Evolutionary conservation across 371 early-diverging fungal species (phyloP).

Genomic region (Mucor lusitanicus): DNA sequence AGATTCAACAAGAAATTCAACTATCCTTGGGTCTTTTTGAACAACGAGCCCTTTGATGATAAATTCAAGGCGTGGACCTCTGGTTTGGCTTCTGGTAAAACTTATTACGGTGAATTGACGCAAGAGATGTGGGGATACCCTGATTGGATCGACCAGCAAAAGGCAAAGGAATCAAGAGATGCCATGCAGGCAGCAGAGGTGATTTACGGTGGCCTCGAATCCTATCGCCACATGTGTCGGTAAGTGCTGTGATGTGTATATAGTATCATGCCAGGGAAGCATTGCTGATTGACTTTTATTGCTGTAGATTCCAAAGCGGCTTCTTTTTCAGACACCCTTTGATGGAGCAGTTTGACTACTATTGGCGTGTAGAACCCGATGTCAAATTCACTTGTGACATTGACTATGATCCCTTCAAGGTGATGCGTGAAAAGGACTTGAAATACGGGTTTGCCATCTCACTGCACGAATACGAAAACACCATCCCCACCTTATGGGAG

Average conservation of each 20-base stretch:
- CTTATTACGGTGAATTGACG: constrained; percentile 60
- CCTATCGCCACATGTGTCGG: constrained; percentile 97
- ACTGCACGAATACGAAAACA: constrained; percentile 73
- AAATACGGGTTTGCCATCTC: constrained; percentile 86
- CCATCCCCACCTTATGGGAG: constrained; percentile 86
- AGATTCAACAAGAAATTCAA: constrained; percentile 69
- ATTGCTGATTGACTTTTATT: neutral
- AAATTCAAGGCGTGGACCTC: constrained; percentile 48
- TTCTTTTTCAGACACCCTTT: constrained; percentile 77
- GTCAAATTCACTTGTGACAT: constrained; percentile 90
- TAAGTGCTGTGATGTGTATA: constrained; percentile 1
- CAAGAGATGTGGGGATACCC: constrained; percentile 72
- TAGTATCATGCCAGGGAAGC: neutral
- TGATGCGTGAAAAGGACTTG: constrained; percentile 76
- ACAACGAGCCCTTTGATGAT: constrained; percentile 66
- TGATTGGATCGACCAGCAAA: constrained; percentile 60
- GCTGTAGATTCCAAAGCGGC: constrained; percentile 59
- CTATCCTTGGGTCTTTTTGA: constrained; percentile 81
- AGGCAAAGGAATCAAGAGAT: constrained; percentile 50
- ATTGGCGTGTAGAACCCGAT: constrained; percentile 97
- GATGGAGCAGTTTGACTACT: constrained; percentile 77
- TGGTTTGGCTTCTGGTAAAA: constrained; percentile 59
- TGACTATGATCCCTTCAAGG: constrained; percentile 89
- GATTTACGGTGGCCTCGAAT: constrained; percentile 82
- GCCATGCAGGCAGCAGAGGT: constrained; percentile 64